These are phyloP conservation scores for Limtongia smithiae DNA, from an alignment of 805 yeast genomes.

Conservation along the genomic window DNA sequence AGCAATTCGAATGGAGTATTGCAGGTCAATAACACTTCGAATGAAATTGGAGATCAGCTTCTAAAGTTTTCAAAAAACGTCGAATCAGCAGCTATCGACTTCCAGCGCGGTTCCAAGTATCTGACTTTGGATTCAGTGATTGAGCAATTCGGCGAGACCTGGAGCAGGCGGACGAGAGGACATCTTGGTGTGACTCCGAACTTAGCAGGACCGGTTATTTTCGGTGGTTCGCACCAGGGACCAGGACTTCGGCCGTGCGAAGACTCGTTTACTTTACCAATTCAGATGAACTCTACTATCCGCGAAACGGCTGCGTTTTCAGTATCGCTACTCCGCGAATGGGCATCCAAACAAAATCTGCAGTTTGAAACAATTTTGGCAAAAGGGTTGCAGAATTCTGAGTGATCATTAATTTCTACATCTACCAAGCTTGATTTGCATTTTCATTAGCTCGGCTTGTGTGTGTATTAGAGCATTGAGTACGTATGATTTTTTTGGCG, in stretches of 20 bases:
- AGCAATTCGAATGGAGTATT: neutral
- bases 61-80: constrained; percentile 8
- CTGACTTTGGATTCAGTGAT: constrained; percentile 17
- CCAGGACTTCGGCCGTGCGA: constrained; percentile 34
- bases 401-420: too few relatives aligned
- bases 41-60: constrained; percentile 4
- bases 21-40: neutral
- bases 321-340: constrained; percentile 37
- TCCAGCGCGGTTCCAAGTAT: constrained; percentile 20
- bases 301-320: constrained; percentile 44
- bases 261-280: constrained; percentile 39
- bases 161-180: constrained; percentile 13
- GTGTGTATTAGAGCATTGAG: too few relatives aligned
- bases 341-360: constrained; percentile 32
- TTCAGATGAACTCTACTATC: constrained; percentile 39
- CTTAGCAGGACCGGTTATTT: neutral
- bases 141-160: constrained; percentile 24
- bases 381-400: neutral
- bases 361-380: constrained; percentile 49
- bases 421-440: too few relatives aligned
- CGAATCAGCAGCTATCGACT: constrained; percentile 25
- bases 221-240: constrained; percentile 19
- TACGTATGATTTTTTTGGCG: too few relatives aligned
- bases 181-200: neutral
- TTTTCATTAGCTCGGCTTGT: too few relatives aligned